Evolutionary conservation across 208 protist genomes (phyloP).

Genomic region (Trypanosoma vivax): DNA sequence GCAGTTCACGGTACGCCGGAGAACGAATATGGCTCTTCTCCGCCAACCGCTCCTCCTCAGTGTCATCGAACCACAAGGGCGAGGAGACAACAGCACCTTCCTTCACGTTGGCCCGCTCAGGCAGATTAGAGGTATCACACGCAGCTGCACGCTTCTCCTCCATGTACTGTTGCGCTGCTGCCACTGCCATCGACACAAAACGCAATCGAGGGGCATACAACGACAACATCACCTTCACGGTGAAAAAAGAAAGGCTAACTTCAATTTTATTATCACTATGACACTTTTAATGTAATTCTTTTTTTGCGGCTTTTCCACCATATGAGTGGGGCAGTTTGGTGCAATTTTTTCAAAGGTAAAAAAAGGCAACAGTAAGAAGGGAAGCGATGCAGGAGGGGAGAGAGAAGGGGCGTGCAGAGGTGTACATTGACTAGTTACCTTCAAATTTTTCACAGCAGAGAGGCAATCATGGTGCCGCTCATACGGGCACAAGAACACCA

Average conservation of each 20-base stretch:
- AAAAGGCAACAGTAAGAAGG: too few relatives aligned
- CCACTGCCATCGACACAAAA: constrained; percentile 16
- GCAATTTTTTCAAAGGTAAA: too few relatives aligned
- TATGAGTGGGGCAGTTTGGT: too few relatives aligned
- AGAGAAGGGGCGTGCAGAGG: too few relatives aligned
- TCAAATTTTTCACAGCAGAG: too few relatives aligned
- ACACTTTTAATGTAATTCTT: too few relatives aligned
- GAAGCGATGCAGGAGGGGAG: too few relatives aligned
- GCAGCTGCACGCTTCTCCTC: constrained; percentile 17
- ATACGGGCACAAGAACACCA: too few relatives aligned
- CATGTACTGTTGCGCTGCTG: constrained; percentile 14
- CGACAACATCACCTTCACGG: constrained; percentile 28
- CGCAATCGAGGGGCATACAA: background rate
- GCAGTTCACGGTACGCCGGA: constrained; percentile 77
- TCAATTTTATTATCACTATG: background rate
- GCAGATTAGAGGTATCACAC: constrained; percentile 14
- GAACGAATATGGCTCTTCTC: constrained; percentile 48
- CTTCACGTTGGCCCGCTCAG: constrained; percentile 15
- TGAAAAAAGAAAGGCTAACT: background rate
- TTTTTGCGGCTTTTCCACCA: too few relatives aligned
- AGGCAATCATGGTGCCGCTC: too few relatives aligned
- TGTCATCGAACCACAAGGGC: constrained; percentile 77
- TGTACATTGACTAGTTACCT: too few relatives aligned
- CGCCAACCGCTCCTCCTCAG: constrained; percentile 25
- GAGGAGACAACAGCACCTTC: background rate